phyloP scores from a whole-genome alignment of 73 alveolate species.

The Paramecium sexaurelia region DNA sequence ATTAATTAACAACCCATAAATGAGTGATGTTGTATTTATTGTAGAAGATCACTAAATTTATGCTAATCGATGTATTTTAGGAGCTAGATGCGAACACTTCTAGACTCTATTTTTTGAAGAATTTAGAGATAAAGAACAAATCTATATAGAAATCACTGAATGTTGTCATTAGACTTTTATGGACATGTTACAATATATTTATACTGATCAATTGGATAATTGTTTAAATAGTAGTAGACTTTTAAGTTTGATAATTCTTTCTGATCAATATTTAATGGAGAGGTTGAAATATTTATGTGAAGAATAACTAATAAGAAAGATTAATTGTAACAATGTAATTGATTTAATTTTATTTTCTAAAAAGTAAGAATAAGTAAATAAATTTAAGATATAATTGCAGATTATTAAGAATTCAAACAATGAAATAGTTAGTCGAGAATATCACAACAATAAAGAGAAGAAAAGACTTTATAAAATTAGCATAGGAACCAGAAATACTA shows the following conservation, averaged over 20 bases:
- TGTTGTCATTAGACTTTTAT: constrained; percentile 35
- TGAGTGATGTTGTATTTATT: constrained; percentile 65
- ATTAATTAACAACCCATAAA: constrained; percentile 27
- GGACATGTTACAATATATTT: constrained; percentile 50
- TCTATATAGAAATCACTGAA: constrained; percentile 34
- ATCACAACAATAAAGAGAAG: neutral
- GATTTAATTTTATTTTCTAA: constrained; percentile 50
- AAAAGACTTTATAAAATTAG: constrained; percentile 2
- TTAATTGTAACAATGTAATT: constrained; percentile 46
- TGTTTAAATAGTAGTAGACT: constrained; percentile 1
- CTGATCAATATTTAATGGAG: constrained; percentile 47
- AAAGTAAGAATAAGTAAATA: constrained; percentile 10
- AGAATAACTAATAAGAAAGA: constrained; percentile 49
- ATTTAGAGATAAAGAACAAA: constrained; percentile 24
- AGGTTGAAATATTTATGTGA: constrained; percentile 65
- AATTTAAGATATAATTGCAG: neutral
- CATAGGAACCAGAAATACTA: constrained; percentile 45
- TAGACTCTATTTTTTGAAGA: constrained; percentile 57
- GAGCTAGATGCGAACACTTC: constrained; percentile 60
- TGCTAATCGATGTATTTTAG: constrained; percentile 58
- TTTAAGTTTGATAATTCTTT: neutral
- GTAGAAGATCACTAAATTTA: constrained; percentile 56
- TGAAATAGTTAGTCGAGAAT: constrained; percentile 46
- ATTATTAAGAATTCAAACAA: neutral
- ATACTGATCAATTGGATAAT: constrained; percentile 57